phyloP scores from a whole-genome alignment of 805 yeast species.

The Candida hispaniensis region DNA sequence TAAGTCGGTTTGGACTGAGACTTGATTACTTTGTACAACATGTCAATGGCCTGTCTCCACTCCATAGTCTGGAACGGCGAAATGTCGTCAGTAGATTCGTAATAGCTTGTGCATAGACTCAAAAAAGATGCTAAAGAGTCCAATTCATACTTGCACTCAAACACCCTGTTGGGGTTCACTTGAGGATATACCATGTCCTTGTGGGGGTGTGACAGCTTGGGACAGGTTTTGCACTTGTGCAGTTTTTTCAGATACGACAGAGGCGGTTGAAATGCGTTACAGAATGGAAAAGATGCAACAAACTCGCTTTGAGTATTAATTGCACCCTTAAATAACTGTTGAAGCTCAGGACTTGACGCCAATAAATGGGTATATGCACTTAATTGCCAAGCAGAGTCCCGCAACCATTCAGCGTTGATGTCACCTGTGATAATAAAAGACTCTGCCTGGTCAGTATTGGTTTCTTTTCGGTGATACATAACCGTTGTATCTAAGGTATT shows the following conservation, averaged over 20 bases:
- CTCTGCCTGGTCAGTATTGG: slow-evolving; percentile 33
- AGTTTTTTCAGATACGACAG: too few species aligned
- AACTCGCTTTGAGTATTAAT: slow-evolving; percentile 66
- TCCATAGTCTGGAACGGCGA: slow-evolving; percentile 32
- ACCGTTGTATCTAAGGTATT: slow-evolving; percentile 84
- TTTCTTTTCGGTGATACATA: slow-evolving; percentile 45
- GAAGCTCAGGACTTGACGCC: slow-evolving; percentile 39
- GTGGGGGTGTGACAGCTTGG: too few species aligned
- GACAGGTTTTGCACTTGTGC: too few species aligned
- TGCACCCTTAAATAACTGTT: slow-evolving; percentile 59
- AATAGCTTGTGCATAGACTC: slow-evolving; percentile 63
- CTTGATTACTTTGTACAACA: slow-evolving; percentile 40
- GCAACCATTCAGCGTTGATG: slow-evolving; percentile 85
- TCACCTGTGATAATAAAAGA: slow-evolving; percentile 86
- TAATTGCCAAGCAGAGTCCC: slow-evolving; percentile 79
- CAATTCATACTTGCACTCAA: slow-evolving; percentile 83
- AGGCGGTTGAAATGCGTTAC: slow-evolving; percentile 91
- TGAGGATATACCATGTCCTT: slow-evolving; percentile 54
- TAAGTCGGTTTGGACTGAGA: slow-evolving; percentile 52
- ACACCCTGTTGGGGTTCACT: slow-evolving; percentile 62
- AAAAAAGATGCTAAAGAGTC: slow-evolving; percentile 79
- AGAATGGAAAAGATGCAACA: slow-evolving; percentile 57
- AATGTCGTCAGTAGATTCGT: slow-evolving; percentile 34
- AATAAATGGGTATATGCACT: slow-evolving; percentile 61
- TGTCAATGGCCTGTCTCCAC: slow-evolving; percentile 53